phyloP scores from a whole-genome alignment of 129 eudicot genomes.

The Helianthus tuberosus region DNA sequence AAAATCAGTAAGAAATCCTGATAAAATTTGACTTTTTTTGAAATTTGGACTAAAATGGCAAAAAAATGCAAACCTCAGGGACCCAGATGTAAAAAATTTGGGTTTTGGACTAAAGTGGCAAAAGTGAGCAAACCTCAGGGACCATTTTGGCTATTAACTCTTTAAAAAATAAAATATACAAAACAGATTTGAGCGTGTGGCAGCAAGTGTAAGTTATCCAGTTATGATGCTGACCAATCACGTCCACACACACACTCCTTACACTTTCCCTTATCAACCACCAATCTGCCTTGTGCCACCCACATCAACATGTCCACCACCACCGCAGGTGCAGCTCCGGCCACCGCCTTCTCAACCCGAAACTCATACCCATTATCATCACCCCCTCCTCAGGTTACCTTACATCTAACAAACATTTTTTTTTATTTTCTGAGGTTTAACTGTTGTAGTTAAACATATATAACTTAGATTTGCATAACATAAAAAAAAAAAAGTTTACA shows the following conservation, averaged over 20 bases:
- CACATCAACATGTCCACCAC: conserved; percentile 27
- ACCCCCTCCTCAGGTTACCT: conserved; percentile 1
- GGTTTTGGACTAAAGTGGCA: too few species aligned
- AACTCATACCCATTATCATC: conserved; percentile 19
- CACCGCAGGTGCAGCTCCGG: conserved; percentile 19
- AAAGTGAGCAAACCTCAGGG: too few species aligned
- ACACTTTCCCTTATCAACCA: neutral
- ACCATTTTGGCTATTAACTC: too few species aligned
- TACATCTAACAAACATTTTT: neutral
- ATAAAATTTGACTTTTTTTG: too few species aligned
- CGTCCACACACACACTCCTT: conserved; percentile 25
- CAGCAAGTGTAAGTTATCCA: conserved; percentile 32
- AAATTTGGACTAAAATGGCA: too few species aligned
- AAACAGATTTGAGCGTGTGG: conserved; percentile 28
- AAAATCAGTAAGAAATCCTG: too few species aligned
- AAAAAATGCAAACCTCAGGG: too few species aligned
- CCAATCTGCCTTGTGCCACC: conserved; percentile 16
- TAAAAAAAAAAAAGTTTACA: too few species aligned
- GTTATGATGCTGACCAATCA: conserved; percentile 22
- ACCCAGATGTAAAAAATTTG: too few species aligned
- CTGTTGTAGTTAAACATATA: too few species aligned
- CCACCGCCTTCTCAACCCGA: conserved; percentile 18
- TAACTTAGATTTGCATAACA: too few species aligned
- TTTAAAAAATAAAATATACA: neutral
- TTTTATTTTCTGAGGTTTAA: too few species aligned